Percentiles rank a stretch among this genome's conserved stretches.
These are phyloP conservation scores for Porodaedalea pini DNA, from an alignment of 1,284 basidiomycete genomes.

Conservation along the genomic window DNA sequence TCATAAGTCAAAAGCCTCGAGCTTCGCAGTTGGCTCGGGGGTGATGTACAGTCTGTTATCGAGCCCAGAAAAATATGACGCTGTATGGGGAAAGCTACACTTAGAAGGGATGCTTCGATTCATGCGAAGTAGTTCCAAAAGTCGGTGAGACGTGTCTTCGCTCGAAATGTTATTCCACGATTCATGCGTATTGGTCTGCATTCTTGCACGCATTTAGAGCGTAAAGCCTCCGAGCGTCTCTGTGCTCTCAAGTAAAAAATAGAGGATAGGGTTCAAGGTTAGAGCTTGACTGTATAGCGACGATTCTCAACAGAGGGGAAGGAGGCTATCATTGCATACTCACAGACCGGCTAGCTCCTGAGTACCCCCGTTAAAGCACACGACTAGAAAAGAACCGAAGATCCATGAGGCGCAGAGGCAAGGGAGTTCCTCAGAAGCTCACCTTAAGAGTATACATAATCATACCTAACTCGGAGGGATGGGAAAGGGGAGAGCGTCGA, in stretches of 20 bases:
- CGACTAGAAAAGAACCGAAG: conserved; percentile 3
- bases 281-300: background rate
- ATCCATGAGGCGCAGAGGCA: background rate
- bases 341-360: conserved; percentile 4
- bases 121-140: background rate
- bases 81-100: background rate
- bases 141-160: background rate
- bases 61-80: background rate
- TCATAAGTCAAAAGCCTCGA: background rate
- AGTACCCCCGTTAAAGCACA: background rate
- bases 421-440: background rate
- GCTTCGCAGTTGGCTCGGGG: background rate
- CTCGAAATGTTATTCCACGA: background rate
- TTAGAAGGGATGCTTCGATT: background rate
- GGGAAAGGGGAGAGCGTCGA: background rate
- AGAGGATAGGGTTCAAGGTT: background rate
- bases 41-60: background rate
- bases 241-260: background rate
- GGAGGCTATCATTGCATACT: background rate
- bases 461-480: background rate
- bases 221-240: background rate
- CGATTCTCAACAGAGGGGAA: background rate
- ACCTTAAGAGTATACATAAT: background rate
- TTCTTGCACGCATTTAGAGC: background rate
- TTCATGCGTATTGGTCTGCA: background rate